Percentiles rank a stretch among this genome's conserved stretches.
phyloP scores from a whole-genome alignment of 352 stramenopile species.

The Globisporangium barbulae region DNA sequence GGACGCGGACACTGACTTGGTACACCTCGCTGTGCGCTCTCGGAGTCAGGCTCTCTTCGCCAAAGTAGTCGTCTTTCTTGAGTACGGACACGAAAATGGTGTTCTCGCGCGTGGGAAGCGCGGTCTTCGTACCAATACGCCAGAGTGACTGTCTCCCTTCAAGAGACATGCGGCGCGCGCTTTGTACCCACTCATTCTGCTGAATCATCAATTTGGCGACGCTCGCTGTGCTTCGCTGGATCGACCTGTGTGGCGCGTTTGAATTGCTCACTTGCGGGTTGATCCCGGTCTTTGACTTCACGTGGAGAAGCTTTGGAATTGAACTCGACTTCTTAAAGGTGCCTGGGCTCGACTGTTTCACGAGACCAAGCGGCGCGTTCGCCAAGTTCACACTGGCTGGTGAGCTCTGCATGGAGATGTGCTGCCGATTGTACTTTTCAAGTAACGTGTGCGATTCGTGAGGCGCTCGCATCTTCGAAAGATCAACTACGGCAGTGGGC shows the following conservation, averaged over 20 bases:
- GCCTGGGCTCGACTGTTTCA: conserved; percentile 7
- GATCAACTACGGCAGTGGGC: conserved; percentile 1
- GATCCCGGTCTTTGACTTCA: background rate
- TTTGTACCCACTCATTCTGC: background rate
- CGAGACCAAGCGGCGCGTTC: background rate
- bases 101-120: background rate
- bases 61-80: conserved; percentile 55
- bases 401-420: background rate
- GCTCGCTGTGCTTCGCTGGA: background rate
- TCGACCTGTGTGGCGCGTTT: too few relatives aligned
- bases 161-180: background rate
- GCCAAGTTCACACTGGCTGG: background rate
- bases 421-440: background rate
- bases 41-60: conserved; percentile 48
- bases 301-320: background rate
- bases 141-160: conserved; percentile 5
- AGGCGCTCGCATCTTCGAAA: background rate
- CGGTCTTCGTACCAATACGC: conserved; percentile 3
- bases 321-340: background rate
- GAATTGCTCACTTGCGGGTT: background rate
- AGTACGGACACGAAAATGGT: conserved; percentile 51
- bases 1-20: conserved; percentile 51
- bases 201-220: background rate
- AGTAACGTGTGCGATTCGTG: background rate
- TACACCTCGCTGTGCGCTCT: conserved; percentile 31